These are phyloP conservation scores for Fraxinus sp. DNA, from an alignment of 305 asterid species.

Conservation along the genomic window DNA sequence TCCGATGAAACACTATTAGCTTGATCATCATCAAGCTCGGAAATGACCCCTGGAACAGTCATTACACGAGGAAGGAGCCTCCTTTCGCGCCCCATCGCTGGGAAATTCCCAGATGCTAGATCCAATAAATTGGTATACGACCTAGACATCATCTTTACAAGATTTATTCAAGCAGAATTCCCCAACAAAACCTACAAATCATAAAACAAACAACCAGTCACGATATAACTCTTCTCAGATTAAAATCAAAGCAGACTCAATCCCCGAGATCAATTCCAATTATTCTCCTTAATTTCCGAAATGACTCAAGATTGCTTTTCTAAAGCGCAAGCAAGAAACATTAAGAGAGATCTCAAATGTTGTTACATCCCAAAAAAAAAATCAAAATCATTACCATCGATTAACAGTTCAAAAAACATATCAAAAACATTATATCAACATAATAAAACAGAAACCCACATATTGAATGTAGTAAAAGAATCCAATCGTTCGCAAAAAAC, in stretches of 20 bases:
- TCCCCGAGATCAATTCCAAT: neutral
- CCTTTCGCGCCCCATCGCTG: conserved; percentile 43
- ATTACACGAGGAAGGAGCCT: conserved; percentile 45
- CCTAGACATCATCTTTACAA: conserved; percentile 46
- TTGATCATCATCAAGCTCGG: conserved; percentile 53
- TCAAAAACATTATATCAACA: conserved; percentile 29
- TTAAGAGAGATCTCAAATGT: conserved; percentile 37
- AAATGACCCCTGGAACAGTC: conserved; percentile 52
- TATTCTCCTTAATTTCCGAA: neutral
- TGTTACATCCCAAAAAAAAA: conserved; percentile 2
- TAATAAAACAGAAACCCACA: conserved; percentile 37
- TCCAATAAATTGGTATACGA: conserved; percentile 49
- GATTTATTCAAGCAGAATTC: conserved; percentile 21
- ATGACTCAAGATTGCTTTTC: conserved; percentile 5
- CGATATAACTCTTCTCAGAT: conserved; percentile 5
- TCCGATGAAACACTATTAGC: conserved; percentile 49
- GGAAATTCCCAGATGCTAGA: conserved; percentile 54
- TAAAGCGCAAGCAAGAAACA: conserved; percentile 8
- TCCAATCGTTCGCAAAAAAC: conserved; percentile 13
- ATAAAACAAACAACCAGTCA: neutral
- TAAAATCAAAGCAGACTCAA: conserved; percentile 18
- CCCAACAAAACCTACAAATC: conserved; percentile 8
- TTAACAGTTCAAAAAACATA: neutral
- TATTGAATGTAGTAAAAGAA: conserved; percentile 16
- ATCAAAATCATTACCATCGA: conserved; percentile 8